These are phyloP conservation scores for Trypanosoma brucei DNA, from an alignment of 208 protist species.

Conservation along the genomic window DNA sequence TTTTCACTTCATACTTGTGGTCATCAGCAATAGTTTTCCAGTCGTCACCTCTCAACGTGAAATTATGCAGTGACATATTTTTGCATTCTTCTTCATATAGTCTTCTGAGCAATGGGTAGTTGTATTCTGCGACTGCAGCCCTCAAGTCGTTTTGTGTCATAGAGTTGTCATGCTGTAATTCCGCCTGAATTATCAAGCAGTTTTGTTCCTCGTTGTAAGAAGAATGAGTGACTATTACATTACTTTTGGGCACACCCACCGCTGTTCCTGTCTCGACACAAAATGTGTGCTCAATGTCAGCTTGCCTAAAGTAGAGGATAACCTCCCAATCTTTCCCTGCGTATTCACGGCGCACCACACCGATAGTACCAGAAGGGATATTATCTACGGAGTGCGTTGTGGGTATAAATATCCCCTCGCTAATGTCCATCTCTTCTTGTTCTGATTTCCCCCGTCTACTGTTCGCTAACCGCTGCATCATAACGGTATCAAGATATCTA, in stretches of 20 bases:
- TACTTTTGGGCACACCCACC: constrained; percentile 38
- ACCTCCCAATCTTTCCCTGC: constrained; percentile 58
- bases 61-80: not conserved
- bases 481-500: constrained; percentile 44
- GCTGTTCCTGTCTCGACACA: constrained; percentile 56
- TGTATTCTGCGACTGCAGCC: constrained; percentile 9
- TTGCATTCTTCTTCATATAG: not conserved
- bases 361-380: constrained; percentile 24
- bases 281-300: constrained; percentile 58
- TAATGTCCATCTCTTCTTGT: constrained; percentile 20
- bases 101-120: not conserved
- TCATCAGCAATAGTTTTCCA: not conserved
- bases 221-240: constrained; percentile 49
- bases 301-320: constrained; percentile 55
- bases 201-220: constrained; percentile 8
- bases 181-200: constrained; percentile 52
- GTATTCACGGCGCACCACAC: constrained; percentile 21
- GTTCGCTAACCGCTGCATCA: not conserved
- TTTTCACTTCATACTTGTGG: not conserved
- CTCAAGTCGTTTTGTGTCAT: constrained; percentile 33
- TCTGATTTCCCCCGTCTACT: not conserved
- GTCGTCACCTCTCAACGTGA: not conserved
- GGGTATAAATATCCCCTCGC: constrained; percentile 49
- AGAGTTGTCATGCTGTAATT: constrained; percentile 45
- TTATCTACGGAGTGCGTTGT: constrained; percentile 8